phyloP scores from a whole-genome alignment of 345 rosid genomes.

The Hevea brasiliensis region DNA sequence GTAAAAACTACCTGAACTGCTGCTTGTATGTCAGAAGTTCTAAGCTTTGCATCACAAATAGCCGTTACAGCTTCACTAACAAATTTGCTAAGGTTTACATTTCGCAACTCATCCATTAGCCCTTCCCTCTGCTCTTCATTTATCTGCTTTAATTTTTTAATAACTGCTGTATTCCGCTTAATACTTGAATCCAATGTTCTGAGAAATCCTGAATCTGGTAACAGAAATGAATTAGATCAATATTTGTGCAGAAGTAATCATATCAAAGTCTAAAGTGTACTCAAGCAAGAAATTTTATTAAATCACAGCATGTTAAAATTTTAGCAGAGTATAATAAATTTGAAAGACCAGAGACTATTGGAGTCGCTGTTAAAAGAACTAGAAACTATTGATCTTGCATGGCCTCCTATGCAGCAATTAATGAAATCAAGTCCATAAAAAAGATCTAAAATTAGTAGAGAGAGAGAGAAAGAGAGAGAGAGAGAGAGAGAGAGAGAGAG shows the following conservation, averaged over 20 bases:
- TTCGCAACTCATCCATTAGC: constrained; percentile 77
- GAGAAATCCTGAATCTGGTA: constrained; percentile 75
- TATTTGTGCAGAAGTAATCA: constrained; percentile 16
- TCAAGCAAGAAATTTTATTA: background rate
- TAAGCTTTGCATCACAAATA: constrained; percentile 95
- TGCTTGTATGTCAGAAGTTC: constrained; percentile 86
- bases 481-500: background rate
- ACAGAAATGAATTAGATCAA: constrained; percentile 29
- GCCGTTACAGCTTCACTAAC: constrained; percentile 95
- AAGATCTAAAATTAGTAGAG: background rate
- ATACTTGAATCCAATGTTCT: constrained; percentile 95
- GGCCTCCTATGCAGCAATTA: background rate
- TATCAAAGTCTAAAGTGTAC: constrained; percentile 1
- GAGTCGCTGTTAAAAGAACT: background rate
- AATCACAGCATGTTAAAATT: background rate
- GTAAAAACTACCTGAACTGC: constrained; percentile 73
- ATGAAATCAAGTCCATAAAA: background rate
- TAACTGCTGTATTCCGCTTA: constrained; percentile 90
- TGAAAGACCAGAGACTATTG: background rate
- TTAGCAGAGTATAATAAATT: background rate
- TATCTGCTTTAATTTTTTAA: constrained; percentile 86
- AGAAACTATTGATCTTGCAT: background rate
- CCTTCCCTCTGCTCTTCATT: constrained; percentile 93
- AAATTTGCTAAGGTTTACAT: constrained; percentile 86
- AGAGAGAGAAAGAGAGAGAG: background rate